A percentile compares a stretch with the other conserved stretches of the same genome.
Evolutionary conservation across 768 basidiomycete species (phyloP).

Genomic region (Coprinopsis cinerea): DNA sequence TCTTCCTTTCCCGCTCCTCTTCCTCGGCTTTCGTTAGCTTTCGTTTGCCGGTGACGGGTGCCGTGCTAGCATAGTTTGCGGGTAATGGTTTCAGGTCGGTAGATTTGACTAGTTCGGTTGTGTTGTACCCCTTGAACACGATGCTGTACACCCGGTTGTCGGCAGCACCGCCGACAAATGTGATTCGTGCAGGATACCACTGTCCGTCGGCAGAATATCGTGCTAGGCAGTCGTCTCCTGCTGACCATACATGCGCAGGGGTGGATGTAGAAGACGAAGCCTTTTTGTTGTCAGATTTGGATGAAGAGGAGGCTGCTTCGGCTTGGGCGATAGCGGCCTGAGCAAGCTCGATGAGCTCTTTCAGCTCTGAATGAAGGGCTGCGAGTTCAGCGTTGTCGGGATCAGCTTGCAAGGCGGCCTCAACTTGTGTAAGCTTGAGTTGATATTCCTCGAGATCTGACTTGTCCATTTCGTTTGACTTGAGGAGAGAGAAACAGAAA

Average conservation of each 20-base stretch:
- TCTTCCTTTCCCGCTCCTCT: constrained; percentile 82
- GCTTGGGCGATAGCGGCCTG: constrained; percentile 65
- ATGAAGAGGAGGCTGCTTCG: constrained; percentile 46
- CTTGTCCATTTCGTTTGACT: constrained; percentile 42
- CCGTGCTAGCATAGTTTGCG: constrained; percentile 41
- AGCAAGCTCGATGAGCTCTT: constrained; percentile 79
- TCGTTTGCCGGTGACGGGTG: constrained; percentile 56
- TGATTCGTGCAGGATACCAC: constrained; percentile 89
- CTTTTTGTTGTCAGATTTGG: constrained; percentile 59
- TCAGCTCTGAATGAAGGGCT: constrained; percentile 69
- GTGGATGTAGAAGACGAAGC: constrained; percentile 36
- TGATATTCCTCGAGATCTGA: constrained; percentile 86
- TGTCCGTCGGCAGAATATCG: constrained; percentile 79
- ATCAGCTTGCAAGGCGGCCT: constrained; percentile 69
- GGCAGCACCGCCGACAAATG: constrained; percentile 72
- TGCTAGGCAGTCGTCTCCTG: constrained; percentile 82
- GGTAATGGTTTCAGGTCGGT: constrained; percentile 68
- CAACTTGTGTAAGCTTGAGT: constrained; percentile 85
- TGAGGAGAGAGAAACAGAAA: neutral
- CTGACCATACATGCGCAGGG: constrained; percentile 62
- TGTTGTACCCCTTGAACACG: constrained; percentile 88
- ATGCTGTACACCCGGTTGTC: constrained; percentile 85
- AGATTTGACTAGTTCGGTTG: constrained; percentile 77
- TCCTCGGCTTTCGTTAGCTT: constrained; percentile 78
- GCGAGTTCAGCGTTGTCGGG: constrained; percentile 69